Conservation (phyloP, 768 basidiomycete species). For the Kwoniella sp. region DNA sequence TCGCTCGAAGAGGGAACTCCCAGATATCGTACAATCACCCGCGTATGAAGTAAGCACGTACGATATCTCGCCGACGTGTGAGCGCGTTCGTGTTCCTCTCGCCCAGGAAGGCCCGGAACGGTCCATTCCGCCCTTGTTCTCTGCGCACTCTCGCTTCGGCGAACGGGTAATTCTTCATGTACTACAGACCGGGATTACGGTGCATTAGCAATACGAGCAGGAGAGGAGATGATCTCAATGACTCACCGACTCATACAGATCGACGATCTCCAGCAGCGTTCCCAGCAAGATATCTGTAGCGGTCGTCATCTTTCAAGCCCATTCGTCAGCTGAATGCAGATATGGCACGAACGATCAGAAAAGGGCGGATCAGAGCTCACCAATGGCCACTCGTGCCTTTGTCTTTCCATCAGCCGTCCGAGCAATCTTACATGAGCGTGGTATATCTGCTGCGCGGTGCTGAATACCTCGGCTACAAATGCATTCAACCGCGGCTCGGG, state of each 20-base stretch:
- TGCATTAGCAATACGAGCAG: no score
- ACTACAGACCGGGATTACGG: slow-evolving; percentile 22
- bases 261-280: slow-evolving; percentile 33
- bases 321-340: background rate
- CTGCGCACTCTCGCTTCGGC: slow-evolving; percentile 79
- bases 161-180: slow-evolving; percentile 69
- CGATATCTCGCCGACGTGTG: slow-evolving; percentile 43
- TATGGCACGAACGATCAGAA: background rate
- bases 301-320: slow-evolving; percentile 39
- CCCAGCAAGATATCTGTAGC: slow-evolving; percentile 44
- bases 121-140: slow-evolving; percentile 69
- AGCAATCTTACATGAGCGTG: slow-evolving; percentile 36
- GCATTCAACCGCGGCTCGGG: slow-evolving; percentile 38
- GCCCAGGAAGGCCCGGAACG: slow-evolving; percentile 67
- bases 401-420: slow-evolving; percentile 39
- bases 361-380: slow-evolving; percentile 16
- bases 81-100: slow-evolving; percentile 42
- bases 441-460: slow-evolving; percentile 36
- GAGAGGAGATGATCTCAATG: no score
- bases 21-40: background rate
- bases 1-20: no score
- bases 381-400: slow-evolving; percentile 49
- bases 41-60: slow-evolving; percentile 54
- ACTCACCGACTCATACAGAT: slow-evolving; percentile 46
- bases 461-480: slow-evolving; percentile 50